Base-by-base conservation (phyloP, 352 stramenopile species). In the Salisapilia sapeloensis region DNA sequence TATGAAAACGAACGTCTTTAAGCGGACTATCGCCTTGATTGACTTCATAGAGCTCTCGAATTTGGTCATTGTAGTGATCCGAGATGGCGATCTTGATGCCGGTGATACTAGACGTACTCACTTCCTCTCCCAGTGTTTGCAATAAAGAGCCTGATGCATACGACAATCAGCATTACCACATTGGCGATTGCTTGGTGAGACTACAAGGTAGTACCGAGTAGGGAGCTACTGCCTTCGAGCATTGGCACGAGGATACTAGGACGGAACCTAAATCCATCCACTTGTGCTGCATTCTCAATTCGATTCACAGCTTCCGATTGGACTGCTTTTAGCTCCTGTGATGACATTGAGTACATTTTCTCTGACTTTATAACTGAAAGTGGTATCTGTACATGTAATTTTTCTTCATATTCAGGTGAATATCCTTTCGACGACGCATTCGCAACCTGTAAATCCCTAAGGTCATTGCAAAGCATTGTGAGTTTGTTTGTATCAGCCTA, bases 1-100 rank as follows among this genome's bases (percentile, higher is more conserved):
- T 19, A 27, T 16, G 2, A 38, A 20, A n/a, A 4, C 46, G 2
- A 15, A 76, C 66, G 45, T 89, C 74, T 46, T 89, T 89, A 3
- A 86, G 50, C 38, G 60, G 48, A 3, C 39, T 42, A 44, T 77
- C 49, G 1, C 80, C 44, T 0, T 52, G 60, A 21, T 75, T 67
- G 4, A 44, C 44, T 16, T 63, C 66, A 42, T 87, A 81, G n/a
- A 90, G 67, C 37, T 90, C 74, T 12, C 74, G 70, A 31, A 90
- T 86, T 39, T 90, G 74, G 46, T 90, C 74, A 49, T 90, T 90
- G 52, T 86, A 90, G 50, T 84, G 85, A 36, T 90, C 74, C 21
- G 62, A 71, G 28, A 86, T 69, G 2, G 67, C 74, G 38, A 61
- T 58, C 44, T 87, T 90, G 24, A 84, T 51, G 12, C 74, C 74